Evolutionary conservation across 2,329 filamentous ascomycete genomes (phyloP).

Genomic region (Sporothrix pseudoabietina): DNA sequence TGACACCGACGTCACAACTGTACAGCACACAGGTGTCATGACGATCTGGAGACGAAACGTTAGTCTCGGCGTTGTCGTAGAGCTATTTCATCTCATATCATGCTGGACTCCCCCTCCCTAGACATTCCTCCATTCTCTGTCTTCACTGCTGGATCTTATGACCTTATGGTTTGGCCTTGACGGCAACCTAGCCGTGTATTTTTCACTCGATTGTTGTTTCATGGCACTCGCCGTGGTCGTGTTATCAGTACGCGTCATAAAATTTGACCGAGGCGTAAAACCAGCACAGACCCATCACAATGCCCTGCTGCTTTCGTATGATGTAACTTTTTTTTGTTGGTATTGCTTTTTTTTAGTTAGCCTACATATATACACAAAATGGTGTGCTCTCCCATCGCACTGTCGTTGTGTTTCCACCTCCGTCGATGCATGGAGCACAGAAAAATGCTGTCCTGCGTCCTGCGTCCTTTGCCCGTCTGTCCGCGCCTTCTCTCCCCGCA

Average conservation of each 20-base stretch:
- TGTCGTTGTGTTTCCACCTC: background rate
- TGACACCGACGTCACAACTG: background rate
- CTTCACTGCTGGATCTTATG: too few species aligned
- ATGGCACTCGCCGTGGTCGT: too few species aligned
- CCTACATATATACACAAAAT: constrained; percentile 32
- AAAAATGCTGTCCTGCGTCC: background rate
- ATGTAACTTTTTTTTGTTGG: constrained; percentile 8
- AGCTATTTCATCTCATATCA: too few species aligned
- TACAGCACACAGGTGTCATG: too few species aligned
- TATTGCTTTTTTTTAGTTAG: constrained; percentile 21
- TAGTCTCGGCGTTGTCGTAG: too few species aligned
- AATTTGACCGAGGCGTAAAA: background rate
- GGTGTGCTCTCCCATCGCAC: background rate
- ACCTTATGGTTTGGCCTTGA: too few species aligned
- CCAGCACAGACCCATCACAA: background rate
- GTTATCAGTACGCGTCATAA: background rate
- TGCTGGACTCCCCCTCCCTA: too few species aligned
- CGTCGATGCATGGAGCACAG: background rate
- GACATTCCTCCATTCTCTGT: too few species aligned
- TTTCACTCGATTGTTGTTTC: too few species aligned
- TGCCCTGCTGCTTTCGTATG: background rate
- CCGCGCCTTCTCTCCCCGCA: background rate
- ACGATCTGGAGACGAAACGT: too few species aligned
- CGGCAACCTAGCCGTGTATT: too few species aligned
- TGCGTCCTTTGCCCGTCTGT: background rate